phyloP scores from a whole-genome alignment of 306 rosid genomes.

The Citrullus colocynthis region DNA sequence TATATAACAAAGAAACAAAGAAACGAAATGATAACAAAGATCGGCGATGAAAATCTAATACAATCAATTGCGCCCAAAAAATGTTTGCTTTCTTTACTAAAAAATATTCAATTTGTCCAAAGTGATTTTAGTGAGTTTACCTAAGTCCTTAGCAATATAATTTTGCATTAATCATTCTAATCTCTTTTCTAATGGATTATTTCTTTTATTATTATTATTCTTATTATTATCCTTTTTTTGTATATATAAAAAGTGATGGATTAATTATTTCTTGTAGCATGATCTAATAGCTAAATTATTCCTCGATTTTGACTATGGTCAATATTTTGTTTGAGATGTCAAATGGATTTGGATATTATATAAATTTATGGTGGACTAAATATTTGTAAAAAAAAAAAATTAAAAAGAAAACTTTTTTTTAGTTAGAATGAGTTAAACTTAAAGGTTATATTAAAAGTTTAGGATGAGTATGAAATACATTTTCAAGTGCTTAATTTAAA shows the following conservation, averaged over 20 bases:
- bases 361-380: background rate
- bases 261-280: background rate
- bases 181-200: background rate
- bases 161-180: background rate
- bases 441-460: too few species aligned
- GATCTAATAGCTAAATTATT: background rate
- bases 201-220: background rate
- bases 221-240: background rate
- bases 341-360: background rate
- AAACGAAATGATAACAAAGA: slow-evolving; percentile 18
- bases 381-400: too few species aligned
- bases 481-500: too few species aligned
- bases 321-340: background rate
- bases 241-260: background rate
- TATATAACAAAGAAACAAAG: background rate
- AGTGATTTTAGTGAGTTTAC: background rate
- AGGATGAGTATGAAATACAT: too few species aligned
- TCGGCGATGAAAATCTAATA: background rate
- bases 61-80: background rate
- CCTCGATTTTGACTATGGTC: background rate
- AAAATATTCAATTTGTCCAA: slow-evolving; percentile 4
- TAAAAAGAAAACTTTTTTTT: too few species aligned
- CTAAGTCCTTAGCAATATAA: background rate
- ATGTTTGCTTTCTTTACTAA: background rate
- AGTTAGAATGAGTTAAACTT: background rate